A percentile compares a stretch with the other conserved stretches of the same genome.
These are phyloP conservation scores for Cyclospora cayetanensis DNA, from an alignment of 169 alveolate genomes.

Conservation along the genomic window DNA sequence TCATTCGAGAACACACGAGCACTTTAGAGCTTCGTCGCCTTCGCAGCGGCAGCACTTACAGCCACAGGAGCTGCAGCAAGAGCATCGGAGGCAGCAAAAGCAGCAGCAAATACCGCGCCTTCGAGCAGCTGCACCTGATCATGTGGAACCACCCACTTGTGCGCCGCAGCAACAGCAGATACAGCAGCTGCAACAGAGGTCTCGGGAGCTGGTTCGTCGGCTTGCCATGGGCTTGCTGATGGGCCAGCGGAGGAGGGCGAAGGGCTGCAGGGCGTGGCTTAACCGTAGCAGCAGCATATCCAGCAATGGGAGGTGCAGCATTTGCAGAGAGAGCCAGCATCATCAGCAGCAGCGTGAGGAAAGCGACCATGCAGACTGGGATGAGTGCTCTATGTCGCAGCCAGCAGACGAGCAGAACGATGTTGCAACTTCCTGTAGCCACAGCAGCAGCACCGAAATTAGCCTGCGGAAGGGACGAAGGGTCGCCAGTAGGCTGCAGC, in stretches of 20 bases:
- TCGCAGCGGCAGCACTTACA: not conserved
- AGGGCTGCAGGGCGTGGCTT: not conserved
- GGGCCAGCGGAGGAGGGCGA: not conserved
- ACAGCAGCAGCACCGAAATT: conserved; percentile 18
- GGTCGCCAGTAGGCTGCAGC: conserved; percentile 30
- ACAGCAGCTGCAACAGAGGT: conserved; percentile 9
- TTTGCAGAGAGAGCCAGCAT: not conserved
- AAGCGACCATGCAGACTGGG: conserved; percentile 41
- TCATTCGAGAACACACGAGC: not conserved
- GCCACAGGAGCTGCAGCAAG: not conserved
- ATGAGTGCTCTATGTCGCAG: conserved; percentile 44
- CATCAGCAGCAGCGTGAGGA: not conserved
- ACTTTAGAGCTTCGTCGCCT: not conserved
- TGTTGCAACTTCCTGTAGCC: not conserved
- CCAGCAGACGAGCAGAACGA: conserved; percentile 56
- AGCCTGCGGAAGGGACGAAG: not conserved
- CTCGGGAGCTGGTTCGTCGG: conserved; percentile 48
- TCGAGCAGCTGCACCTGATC: no score
- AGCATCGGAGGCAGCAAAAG: not conserved
- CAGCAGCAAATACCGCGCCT: no score
- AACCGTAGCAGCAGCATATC: not conserved
- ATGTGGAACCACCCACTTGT: no score
- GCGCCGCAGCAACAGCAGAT: not conserved
- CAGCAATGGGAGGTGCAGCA: not conserved
- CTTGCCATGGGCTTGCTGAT: conserved; percentile 29